These are phyloP conservation scores for Vicia villosa DNA, from an alignment of 306 rosid species.

Conservation along the genomic window DNA sequence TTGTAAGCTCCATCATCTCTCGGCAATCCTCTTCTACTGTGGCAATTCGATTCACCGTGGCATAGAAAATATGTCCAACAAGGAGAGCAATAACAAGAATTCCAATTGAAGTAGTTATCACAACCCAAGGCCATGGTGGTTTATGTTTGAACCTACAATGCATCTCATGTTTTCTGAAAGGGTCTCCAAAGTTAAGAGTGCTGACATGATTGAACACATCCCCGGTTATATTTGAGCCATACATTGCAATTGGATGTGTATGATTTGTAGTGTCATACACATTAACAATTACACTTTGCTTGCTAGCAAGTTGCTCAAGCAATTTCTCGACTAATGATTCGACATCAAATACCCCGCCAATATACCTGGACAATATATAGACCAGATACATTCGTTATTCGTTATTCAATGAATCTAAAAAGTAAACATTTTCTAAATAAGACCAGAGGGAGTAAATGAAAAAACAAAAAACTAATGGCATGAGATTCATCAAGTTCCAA, in stretches of 20 bases:
- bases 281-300: conserved; percentile 86
- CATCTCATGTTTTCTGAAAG: conserved; percentile 95
- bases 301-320: conserved; percentile 97
- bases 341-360: conserved; percentile 91
- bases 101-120: conserved; percentile 71
- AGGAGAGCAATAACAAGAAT: conserved; percentile 83
- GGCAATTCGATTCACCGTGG: conserved; percentile 84
- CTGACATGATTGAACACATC: conserved; percentile 68
- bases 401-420: too few species aligned
- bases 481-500: conserved; percentile 11
- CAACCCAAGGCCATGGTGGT: conserved; percentile 91
- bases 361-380: conserved; percentile 50
- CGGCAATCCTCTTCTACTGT: conserved; percentile 85
- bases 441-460: not conserved
- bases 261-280: conserved; percentile 89
- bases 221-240: conserved; percentile 72
- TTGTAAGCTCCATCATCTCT: conserved; percentile 76
- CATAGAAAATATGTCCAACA: conserved; percentile 78
- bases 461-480: too few species aligned
- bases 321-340: conserved; percentile 96
- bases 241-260: conserved; percentile 86
- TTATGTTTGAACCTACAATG: conserved; percentile 94
- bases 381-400: too few species aligned
- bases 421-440: too few species aligned
- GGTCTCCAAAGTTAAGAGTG: conserved; percentile 90